These are phyloP conservation scores for Talaromyces liani DNA, from an alignment of 495 filamentous ascomycete species.

Conservation along the genomic window DNA sequence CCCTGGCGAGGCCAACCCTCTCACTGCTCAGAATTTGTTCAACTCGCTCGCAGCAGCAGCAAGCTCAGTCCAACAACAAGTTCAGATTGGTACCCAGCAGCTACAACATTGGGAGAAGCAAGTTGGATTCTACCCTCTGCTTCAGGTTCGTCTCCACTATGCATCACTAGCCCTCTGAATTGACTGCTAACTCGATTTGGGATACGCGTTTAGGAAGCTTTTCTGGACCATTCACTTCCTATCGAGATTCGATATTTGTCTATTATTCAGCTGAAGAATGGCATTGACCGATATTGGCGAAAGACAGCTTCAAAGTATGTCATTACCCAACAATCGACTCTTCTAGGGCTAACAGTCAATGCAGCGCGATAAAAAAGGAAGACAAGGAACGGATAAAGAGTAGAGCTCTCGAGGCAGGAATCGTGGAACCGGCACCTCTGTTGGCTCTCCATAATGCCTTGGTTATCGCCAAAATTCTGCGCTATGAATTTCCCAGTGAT, in stretches of 20 bases:
- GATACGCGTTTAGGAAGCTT: conserved; percentile 50
- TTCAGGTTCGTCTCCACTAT: conserved; percentile 50
- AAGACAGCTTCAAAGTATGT: conserved; percentile 56
- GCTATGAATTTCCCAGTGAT: conserved; percentile 71
- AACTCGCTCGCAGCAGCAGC: conserved; percentile 63
- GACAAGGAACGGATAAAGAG: conserved; percentile 70
- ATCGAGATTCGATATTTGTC: conserved; percentile 75
- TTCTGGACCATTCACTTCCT: conserved; percentile 68
- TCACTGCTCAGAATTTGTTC: conserved; percentile 60
- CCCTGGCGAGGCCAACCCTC: conserved; percentile 53
- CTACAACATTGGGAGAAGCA: conserved; percentile 77
- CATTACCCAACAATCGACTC: neutral
- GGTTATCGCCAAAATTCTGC: conserved; percentile 75
- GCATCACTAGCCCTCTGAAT: too few relatives aligned
- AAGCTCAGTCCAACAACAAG: conserved; percentile 64
- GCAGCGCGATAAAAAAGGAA: conserved; percentile 61
- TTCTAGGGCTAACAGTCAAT: conserved; percentile 14
- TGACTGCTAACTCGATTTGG: too few relatives aligned
- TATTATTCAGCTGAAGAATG: conserved; percentile 91
- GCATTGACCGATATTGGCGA: conserved; percentile 90
- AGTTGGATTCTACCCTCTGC: conserved; percentile 63
- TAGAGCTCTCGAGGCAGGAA: conserved; percentile 60
- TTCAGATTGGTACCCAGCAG: conserved; percentile 75
- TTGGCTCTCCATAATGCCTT: conserved; percentile 83
- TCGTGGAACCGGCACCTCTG: conserved; percentile 62